These are phyloP conservation scores for Vachellia pachyceras DNA, from an alignment of 306 rosid species.

Conservation along the genomic window DNA sequence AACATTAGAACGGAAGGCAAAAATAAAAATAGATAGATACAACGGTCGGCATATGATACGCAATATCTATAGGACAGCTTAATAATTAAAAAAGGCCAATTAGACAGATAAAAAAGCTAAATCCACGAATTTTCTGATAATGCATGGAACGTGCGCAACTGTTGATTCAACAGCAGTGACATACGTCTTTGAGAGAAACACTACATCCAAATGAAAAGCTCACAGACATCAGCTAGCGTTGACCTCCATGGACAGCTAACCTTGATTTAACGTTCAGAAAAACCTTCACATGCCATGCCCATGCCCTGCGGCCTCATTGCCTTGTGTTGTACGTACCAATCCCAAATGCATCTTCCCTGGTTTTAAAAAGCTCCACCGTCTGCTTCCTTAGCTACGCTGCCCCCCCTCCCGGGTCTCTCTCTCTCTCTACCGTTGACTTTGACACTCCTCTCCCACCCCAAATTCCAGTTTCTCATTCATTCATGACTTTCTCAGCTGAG, in stretches of 20 bases:
- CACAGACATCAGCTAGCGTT: conserved; percentile 38
- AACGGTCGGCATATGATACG: neutral
- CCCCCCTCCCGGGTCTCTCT: too few species aligned
- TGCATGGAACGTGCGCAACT: conserved; percentile 58
- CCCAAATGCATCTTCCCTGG: conserved; percentile 52
- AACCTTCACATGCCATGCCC: conserved; percentile 51
- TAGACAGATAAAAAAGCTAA: conserved; percentile 12
- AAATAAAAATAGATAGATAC: neutral
- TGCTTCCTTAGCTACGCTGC: conserved; percentile 25
- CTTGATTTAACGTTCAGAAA: conserved; percentile 42
- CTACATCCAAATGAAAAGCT: conserved; percentile 29
- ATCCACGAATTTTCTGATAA: conserved; percentile 26
- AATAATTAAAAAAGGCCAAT: neutral
- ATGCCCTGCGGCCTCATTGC: conserved; percentile 28
- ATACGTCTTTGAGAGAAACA: conserved; percentile 32
- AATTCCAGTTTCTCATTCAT: conserved; percentile 32
- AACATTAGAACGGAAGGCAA: too few species aligned
- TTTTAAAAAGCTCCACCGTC: conserved; percentile 36
- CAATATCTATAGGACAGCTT: neutral
- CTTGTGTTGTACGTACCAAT: conserved; percentile 35
- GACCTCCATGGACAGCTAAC: conserved; percentile 46
- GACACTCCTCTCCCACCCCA: conserved; percentile 33
- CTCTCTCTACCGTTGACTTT: conserved; percentile 66
- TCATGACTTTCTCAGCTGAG: conserved; percentile 23
- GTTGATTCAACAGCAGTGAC: conserved; percentile 24